These are phyloP conservation scores for Massarina eburnea DNA, from an alignment of 2,329 filamentous ascomycete genomes.

Conservation along the genomic window DNA sequence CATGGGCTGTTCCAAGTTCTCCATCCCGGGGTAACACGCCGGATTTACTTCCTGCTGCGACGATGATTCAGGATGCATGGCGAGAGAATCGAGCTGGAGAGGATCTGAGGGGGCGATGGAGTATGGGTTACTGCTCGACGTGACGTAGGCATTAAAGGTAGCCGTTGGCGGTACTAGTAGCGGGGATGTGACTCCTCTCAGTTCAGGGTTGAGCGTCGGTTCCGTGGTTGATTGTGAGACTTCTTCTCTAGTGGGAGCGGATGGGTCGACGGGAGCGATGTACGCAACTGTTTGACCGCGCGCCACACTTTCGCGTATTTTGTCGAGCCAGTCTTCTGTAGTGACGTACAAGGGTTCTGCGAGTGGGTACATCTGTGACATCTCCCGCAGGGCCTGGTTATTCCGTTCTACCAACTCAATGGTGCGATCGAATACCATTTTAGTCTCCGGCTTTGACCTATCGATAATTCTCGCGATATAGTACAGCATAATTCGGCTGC, in stretches of 20 bases:
- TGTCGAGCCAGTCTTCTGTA: conserved; percentile 36
- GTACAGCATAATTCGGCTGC: conserved; percentile 37
- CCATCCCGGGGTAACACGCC: conserved; percentile 13
- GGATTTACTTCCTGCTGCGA: not conserved
- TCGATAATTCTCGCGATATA: conserved; percentile 35
- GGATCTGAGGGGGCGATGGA: not conserved
- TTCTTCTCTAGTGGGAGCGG: conserved; percentile 23
- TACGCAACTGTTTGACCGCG: conserved; percentile 29
- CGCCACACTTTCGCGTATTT: conserved; percentile 30
- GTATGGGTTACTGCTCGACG: conserved; percentile 2
- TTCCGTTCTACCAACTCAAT: conserved; percentile 35
- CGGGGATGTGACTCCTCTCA: not conserved
- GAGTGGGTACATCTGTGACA: conserved; percentile 35
- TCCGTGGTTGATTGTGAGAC: conserved; percentile 1
- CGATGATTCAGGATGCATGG: not conserved
- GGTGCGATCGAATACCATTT: conserved; percentile 26
- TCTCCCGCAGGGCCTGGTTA: conserved; percentile 32
- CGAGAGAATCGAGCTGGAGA: not conserved
- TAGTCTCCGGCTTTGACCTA: conserved; percentile 26
- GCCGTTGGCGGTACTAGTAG: not conserved
- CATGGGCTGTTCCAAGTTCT: conserved; percentile 27
- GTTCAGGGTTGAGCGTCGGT: not conserved
- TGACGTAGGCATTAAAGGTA: not conserved
- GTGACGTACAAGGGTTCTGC: conserved; percentile 34
- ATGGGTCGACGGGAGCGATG: conserved; percentile 32